Evolutionary conservation across 1,284 basidiomycete genomes (phyloP).

Genomic region (Ganoderma sinense): DNA sequence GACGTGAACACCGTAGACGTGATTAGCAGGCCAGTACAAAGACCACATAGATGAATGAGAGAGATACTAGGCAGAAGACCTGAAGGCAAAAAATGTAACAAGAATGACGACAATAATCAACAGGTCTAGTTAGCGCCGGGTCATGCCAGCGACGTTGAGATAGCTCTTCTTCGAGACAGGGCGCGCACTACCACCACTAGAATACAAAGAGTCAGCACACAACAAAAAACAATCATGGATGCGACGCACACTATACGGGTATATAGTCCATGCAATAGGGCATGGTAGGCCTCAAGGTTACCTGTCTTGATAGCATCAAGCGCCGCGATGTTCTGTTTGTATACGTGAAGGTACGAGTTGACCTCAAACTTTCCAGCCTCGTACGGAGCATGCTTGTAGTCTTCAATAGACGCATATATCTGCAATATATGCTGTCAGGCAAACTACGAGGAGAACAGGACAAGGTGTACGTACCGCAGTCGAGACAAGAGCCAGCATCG

Average conservation of each 20-base stretch:
- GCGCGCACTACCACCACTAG: constrained; percentile 1
- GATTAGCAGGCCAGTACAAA: too few relatives aligned
- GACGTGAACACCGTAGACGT: too few relatives aligned
- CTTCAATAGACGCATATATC: background rate
- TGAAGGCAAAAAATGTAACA: background rate
- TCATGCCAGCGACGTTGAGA: constrained; percentile 41
- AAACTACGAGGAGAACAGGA: background rate
- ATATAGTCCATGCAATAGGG: background rate
- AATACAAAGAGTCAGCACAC: constrained; percentile 23
- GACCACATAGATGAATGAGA: too few relatives aligned
- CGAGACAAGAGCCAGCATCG: background rate
- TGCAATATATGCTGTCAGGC: background rate
- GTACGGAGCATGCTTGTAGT: background rate
- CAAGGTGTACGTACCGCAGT: background rate
- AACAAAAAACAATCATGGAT: background rate
- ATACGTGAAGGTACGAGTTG: background rate
- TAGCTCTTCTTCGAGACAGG: constrained; percentile 8
- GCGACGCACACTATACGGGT: background rate
- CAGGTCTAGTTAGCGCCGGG: too few relatives aligned
- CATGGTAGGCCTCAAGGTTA: background rate
- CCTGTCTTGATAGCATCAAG: background rate
- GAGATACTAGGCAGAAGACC: too few relatives aligned
- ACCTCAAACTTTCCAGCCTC: background rate
- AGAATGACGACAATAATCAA: too few relatives aligned
- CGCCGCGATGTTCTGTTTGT: background rate